These are phyloP conservation scores for Babesia divergens DNA, from an alignment of 169 alveolate genomes.

Conservation along the genomic window DNA sequence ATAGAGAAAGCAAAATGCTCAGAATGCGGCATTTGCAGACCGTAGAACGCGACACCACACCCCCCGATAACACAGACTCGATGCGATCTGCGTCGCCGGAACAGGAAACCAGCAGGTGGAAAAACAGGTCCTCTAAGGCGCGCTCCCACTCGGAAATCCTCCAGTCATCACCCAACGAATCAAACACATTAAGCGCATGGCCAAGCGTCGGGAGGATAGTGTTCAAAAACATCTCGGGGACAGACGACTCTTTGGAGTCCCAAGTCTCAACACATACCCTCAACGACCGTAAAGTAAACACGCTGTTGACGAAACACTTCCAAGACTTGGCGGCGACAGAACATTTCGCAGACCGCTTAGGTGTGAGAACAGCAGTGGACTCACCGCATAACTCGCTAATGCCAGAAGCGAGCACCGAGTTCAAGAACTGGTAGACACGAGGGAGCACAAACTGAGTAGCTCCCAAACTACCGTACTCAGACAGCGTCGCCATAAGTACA, in stretches of 20 bases:
- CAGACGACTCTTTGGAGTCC: slow-evolving; percentile 37
- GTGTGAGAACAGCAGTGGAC: background rate
- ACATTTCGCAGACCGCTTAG: background rate
- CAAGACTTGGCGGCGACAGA: background rate
- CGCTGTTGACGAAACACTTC: slow-evolving; percentile 22
- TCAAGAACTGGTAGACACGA: slow-evolving; percentile 39
- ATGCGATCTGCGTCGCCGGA: slow-evolving; percentile 29
- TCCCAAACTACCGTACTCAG: slow-evolving; percentile 46
- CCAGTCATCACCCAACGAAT: background rate
- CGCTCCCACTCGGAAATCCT: background rate
- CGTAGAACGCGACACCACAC: slow-evolving; percentile 12
- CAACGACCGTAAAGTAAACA: background rate
- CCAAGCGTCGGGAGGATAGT: slow-evolving; percentile 21
- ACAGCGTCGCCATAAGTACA: slow-evolving; percentile 14
- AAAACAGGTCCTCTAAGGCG: background rate
- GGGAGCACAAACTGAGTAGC: slow-evolving; percentile 46
- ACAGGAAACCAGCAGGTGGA: slow-evolving; percentile 14
- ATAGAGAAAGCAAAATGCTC: slow-evolving; percentile 20
- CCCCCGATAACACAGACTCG: slow-evolving; percentile 43
- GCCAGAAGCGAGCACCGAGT: slow-evolving; percentile 2
- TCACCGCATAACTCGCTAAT: background rate
- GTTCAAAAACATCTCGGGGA: slow-evolving; percentile 39
- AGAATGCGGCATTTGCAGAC: slow-evolving; percentile 21
- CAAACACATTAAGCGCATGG: slow-evolving; percentile 16
- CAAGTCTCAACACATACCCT: slow-evolving; percentile 23